Base-by-base conservation (phyloP, 2,329 filamentous ascomycete species). In the Fusarium sp. region DNA sequence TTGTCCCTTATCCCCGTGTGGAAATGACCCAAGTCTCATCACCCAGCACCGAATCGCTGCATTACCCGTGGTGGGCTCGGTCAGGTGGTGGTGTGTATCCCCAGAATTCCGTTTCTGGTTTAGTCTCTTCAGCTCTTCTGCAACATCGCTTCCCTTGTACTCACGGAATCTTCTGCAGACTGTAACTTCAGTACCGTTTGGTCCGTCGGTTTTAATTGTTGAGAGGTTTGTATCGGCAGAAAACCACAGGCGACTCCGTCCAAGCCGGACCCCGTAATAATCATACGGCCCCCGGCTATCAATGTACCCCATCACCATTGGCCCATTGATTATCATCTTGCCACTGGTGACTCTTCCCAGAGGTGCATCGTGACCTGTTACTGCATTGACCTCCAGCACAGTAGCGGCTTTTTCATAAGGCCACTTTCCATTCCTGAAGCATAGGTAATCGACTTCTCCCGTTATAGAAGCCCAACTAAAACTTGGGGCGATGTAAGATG, bases 381-480 rank as follows among this genome's bases (percentile, higher is more conserved):
- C 45, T 35, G 64, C 66, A n/a, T 33, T 37, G 4, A 52, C 27
- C 13, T 66, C 60, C 5, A 76, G 20, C 13, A 73, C 65, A 5
- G 54, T 48, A 5, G 74, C 45, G 5, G 27, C 40, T n/a, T 46
- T 71, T 6, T 50, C 32, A 17, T 73, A 75, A 2, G 67, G 66
- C 23, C 50, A 35, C 48, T 63, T 68, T 17, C 68, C 66, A 20
- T 75, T 73, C 9, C 73, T 38, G 23, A 75, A 76, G 32, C 74
- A 75, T 15, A 69, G 61, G 32, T 77, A 77, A 42, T 76, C 75
- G 7, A 76, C 37, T 32, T 75, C 74, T 6, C 70, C 75, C 6
- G 61, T 55, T 1, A 75, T 52, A 2, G 74, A 76, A 8, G 74
- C 72, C 75, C 75, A 76, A 11, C 74, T 75, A 20, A 75, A 77